A percentile compares a stretch with the other conserved stretches of the same genome.
Conservation (phyloP, 495 filamentous ascomycete species). For the Rhypophila decipiens region DNA sequence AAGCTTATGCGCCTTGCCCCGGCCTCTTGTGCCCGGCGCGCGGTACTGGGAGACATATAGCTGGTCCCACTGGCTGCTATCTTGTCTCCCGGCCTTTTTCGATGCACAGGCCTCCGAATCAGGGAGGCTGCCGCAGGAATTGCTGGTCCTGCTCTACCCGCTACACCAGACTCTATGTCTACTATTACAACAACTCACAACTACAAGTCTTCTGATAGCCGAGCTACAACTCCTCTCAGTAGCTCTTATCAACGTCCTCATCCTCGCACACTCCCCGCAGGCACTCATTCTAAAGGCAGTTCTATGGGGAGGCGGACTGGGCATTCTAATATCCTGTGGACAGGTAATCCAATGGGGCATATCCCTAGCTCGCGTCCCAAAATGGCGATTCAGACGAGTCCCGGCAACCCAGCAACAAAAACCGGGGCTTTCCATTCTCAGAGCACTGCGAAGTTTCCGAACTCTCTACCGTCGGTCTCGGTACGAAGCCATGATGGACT, state of each 20-base stretch:
- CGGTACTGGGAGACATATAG: conserved; percentile 49
- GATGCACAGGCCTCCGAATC: conserved; percentile 16
- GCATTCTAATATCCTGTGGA: conserved; percentile 63
- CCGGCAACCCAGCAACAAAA: conserved; percentile 12
- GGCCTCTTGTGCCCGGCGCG: conserved; percentile 59
- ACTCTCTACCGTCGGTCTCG: conserved; percentile 21
- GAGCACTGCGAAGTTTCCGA: conserved; percentile 21
- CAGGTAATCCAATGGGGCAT: conserved; percentile 82
- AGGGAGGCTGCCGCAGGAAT: conserved; percentile 46
- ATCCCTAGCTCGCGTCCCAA: conserved; percentile 77
- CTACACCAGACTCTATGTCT: conserved; percentile 76
- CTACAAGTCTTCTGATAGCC: conserved; percentile 76
- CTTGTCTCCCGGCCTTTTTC: conserved; percentile 49
- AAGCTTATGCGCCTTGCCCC: conserved; percentile 70
- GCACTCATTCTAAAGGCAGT: conserved; percentile 72
- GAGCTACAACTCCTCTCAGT: conserved; percentile 83
- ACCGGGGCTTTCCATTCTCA: conserved; percentile 17
- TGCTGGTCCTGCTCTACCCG: conserved; percentile 67
- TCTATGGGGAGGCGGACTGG: conserved; percentile 82
- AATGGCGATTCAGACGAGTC: conserved; percentile 72
- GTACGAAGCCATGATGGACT: conserved; percentile 14
- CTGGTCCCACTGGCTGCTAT: conserved; percentile 65
- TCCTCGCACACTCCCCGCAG: conserved; percentile 78
- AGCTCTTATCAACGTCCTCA: conserved; percentile 72
- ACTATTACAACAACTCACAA: conserved; percentile 70